phyloP scores from a whole-genome alignment of 1,139 yeast species.

The Saccharomyces hybrid region DNA sequence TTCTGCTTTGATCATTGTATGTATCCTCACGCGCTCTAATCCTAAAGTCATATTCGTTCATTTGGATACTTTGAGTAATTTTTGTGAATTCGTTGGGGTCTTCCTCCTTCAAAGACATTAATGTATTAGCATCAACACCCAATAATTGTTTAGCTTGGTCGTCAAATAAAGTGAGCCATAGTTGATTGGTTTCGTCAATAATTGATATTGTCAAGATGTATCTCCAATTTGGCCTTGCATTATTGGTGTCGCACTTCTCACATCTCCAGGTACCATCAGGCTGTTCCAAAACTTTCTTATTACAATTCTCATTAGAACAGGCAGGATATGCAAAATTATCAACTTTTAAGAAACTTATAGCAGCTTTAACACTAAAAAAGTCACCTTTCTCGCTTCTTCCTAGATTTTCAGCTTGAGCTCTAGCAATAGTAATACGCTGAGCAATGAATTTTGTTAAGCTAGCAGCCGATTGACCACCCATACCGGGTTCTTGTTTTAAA shows the following conservation, averaged over 20 bases:
- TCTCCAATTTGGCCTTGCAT: constrained; percentile 65
- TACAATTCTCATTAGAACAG: constrained; percentile 70
- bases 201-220: constrained; percentile 67
- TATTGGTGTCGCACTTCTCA: constrained; percentile 75
- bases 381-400: constrained; percentile 76
- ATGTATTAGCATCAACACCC: constrained; percentile 63
- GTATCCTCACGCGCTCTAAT: constrained; percentile 77
- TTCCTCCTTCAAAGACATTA: constrained; percentile 45
- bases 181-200: constrained; percentile 71
- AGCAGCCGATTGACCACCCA: constrained; percentile 27
- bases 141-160: constrained; percentile 67
- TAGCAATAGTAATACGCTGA: constrained; percentile 57
- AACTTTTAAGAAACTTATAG: constrained; percentile 60
- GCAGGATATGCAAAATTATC: constrained; percentile 86
- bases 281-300: constrained; percentile 71
- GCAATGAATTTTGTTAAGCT: constrained; percentile 28
- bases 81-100: constrained; percentile 44
- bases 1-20: constrained; percentile 70
- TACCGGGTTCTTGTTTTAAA: constrained; percentile 41
- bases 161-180: constrained; percentile 85
- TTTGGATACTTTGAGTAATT: constrained; percentile 46
- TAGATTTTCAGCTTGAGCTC: constrained; percentile 60
- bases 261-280: constrained; percentile 84
- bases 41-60: constrained; percentile 66
- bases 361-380: constrained; percentile 66